Evolutionary conservation across 192 early-diverging fungal species (phyloP).

Genomic region (Entophlyctis helioformis): DNA sequence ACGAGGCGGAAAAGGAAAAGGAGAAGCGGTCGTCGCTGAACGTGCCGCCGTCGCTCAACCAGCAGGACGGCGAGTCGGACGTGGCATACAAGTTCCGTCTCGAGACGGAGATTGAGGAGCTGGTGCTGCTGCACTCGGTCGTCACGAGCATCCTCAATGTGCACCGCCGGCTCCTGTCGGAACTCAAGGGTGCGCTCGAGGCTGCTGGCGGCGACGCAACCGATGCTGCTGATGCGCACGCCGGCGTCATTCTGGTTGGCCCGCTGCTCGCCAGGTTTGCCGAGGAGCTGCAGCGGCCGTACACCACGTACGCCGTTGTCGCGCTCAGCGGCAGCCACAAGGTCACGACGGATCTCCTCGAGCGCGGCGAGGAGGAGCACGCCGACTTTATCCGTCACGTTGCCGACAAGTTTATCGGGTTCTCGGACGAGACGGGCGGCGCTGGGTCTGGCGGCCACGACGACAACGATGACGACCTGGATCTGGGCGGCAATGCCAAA

Average conservation of each 20-base stretch:
- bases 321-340: not conserved
- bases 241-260: not conserved
- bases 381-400: not conserved
- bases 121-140: slow-evolving; percentile 8
- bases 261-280: slow-evolving; percentile 3
- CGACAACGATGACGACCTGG: slow-evolving; percentile 2
- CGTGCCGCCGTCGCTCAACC: too few relatives aligned
- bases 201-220: not conserved
- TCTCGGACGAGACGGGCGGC: too few relatives aligned
- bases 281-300: not conserved
- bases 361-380: too few relatives aligned
- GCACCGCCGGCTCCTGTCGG: slow-evolving; percentile 4
- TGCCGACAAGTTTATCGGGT: not conserved
- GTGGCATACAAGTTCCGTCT: too few relatives aligned
- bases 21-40: too few relatives aligned
- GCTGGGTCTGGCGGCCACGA: too few relatives aligned
- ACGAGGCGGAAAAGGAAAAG: too few relatives aligned
- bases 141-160: slow-evolving; percentile 2
- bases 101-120: slow-evolving; percentile 9
- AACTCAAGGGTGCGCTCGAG: slow-evolving; percentile 4
- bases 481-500: not conserved
- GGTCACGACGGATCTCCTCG: not conserved
- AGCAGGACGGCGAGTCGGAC: too few relatives aligned
- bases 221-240: not conserved
- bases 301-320: slow-evolving; percentile 4